A percentile compares a stretch with the other conserved stretches of the same genome.
phyloP scores from a whole-genome alignment of 768 basidiomycete species.

The Tylopilus felleus region DNA sequence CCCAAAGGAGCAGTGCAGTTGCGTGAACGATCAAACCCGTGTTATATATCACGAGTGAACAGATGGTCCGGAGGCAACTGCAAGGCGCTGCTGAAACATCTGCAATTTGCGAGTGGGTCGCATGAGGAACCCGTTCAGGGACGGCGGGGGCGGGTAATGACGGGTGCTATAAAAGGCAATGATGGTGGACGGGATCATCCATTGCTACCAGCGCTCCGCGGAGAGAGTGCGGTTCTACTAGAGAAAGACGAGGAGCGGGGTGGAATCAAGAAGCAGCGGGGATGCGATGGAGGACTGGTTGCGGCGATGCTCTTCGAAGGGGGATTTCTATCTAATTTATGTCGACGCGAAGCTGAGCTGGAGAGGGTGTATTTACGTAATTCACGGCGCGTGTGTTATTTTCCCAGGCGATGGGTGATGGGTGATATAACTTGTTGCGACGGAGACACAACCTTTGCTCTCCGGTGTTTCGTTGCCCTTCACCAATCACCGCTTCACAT shows the following conservation, averaged over 20 bases:
- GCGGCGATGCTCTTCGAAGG: conserved; percentile 1
- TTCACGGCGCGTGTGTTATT: conserved; percentile 10
- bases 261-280: conserved; percentile 2
- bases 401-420: conserved; percentile 26
- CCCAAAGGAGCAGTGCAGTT: background rate
- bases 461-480: conserved; percentile 5
- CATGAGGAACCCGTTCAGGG: conserved; percentile 25
- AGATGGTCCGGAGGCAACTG: background rate
- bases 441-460: conserved; percentile 11
- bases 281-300: background rate
- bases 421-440: conserved; percentile 34
- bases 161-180: conserved; percentile 11
- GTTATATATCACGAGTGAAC: background rate
- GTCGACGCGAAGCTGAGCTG: conserved; percentile 12
- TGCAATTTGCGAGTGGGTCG: background rate
- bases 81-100: conserved; percentile 18
- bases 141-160: conserved; percentile 17
- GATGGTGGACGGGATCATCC: conserved; percentile 10
- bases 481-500: conserved; percentile 25
- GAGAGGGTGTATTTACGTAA: conserved; percentile 17
- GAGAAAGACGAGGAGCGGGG: background rate
- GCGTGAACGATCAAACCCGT: background rate
- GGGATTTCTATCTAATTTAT: background rate
- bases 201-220: conserved; percentile 19
- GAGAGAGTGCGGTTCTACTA: background rate